Evolutionary conservation across 345 rosid genomes (phyloP), one percentile per base, ranked within the genome.

Genomic region (Eucalyptus curtisii): DNA sequence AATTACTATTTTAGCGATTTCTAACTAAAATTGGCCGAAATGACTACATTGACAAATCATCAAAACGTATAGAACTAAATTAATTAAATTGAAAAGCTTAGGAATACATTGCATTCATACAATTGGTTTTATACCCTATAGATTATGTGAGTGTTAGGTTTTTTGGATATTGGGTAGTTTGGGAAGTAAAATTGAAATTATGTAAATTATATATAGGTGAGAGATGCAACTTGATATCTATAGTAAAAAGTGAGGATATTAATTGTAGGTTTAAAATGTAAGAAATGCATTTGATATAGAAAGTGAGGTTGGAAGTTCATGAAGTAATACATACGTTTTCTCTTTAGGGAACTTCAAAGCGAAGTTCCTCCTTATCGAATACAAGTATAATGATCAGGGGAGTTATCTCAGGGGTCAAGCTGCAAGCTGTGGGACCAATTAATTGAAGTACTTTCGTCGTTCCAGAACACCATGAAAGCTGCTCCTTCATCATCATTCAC

Each of bases 31-130:
- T 17, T 71, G 7, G 13, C 2, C 7, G 0, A 10, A 68, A 59
- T 59, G 15, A 59, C 15, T 59, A 25, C 2, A 16, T 68, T 33
- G 7, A 40, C 24, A 68, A 33, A 31, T 68, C 7, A 19, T 10
- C 42, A 33, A 68, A 68, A 68, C 2, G 1, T 10, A 37, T 11
- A 10, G 2, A 11, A 71, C 1, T 37, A 71, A 37, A 71, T 37
- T 37, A 8, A 22, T 12, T 20, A 37, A 71, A 37, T 37, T 5
- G 4, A 33, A 52, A 33, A 71, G 20, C 2, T 68, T 71, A 33
- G 7, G 7, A 37, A 7, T 37, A 0, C 10, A 37, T 19, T 40
- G 13, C 4, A 19, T 19, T 3, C 4, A 0, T 37, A 8, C 7
- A 37, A 20, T 17, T 10, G 4, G 6, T 37, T 71, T 71, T 37